Evolutionary conservation across 2,329 filamentous ascomycete species (phyloP).

Genomic region (Alternaria sp.): DNA sequence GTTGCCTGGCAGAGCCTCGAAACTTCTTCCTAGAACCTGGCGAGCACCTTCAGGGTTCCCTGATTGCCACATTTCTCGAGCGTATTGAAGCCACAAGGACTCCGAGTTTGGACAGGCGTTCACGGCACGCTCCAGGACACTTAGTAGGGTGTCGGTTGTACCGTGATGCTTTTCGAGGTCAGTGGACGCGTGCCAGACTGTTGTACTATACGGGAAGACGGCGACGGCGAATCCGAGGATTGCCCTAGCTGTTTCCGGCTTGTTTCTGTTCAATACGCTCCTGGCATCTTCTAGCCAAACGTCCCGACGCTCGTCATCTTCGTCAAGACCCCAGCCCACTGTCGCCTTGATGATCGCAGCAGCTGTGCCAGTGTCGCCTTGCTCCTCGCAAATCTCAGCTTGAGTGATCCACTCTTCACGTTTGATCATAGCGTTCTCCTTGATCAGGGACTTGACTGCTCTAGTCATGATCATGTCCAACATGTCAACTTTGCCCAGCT

Average conservation of each 20-base stretch:
- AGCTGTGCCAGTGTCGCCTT: conserved; percentile 86
- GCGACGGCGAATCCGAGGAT: conserved; percentile 92
- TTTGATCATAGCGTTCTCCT: conserved; percentile 95
- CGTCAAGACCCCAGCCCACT: conserved; percentile 89
- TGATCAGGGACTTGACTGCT: conserved; percentile 85
- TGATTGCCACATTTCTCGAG: conserved; percentile 91
- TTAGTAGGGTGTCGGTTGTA: conserved; percentile 80
- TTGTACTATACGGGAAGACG: conserved; percentile 87
- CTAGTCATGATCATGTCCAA: conserved; percentile 90
- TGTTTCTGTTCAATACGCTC: conserved; percentile 78
- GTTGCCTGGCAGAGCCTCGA: conserved; percentile 94
- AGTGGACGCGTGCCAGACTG: conserved; percentile 87
- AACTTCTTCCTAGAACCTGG: conserved; percentile 84
- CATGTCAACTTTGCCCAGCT: conserved; percentile 82
- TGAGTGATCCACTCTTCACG: conserved; percentile 96
- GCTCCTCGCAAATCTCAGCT: conserved; percentile 92
- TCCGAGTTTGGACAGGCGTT: conserved; percentile 92
- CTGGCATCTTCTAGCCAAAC: conserved; percentile 96
- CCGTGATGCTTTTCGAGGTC: conserved; percentile 93
- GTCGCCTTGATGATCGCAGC: conserved; percentile 91
- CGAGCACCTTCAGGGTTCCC: conserved; percentile 88
- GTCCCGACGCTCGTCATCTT: conserved; percentile 95
- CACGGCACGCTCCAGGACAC: conserved; percentile 89
- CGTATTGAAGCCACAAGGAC: conserved; percentile 93
- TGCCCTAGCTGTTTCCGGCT: conserved; percentile 88